phyloP scores from a whole-genome alignment of 306 rosid genomes.

The Sicyos baderoa region DNA sequence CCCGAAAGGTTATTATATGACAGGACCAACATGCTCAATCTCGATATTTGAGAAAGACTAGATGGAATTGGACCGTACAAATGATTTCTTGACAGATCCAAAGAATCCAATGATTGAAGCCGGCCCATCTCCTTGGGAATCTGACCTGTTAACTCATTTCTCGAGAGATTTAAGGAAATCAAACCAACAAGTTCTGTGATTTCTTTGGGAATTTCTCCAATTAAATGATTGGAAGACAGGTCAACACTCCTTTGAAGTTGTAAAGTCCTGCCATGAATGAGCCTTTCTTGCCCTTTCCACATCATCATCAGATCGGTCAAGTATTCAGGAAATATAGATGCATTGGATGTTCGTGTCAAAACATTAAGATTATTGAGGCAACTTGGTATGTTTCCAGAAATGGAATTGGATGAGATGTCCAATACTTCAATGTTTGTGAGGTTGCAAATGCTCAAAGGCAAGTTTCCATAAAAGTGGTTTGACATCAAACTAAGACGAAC shows the following conservation, averaged over 20 bases:
- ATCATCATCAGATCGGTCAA: background rate
- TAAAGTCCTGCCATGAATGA: background rate
- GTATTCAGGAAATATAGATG: background rate
- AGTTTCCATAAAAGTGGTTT: background rate
- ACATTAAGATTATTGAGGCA: background rate
- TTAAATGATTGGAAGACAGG: background rate
- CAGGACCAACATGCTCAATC: background rate
- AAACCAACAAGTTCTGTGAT: background rate
- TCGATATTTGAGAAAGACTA: background rate
- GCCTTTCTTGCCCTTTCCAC: background rate
- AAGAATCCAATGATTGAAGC: background rate
- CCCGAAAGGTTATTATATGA: slow-evolving; percentile 4
- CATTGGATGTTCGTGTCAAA: background rate
- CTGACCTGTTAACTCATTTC: background rate
- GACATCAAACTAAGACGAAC: background rate
- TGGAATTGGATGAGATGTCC: background rate
- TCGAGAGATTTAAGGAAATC: background rate
- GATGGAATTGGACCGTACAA: background rate
- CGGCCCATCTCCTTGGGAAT: background rate
- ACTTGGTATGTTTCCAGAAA: slow-evolving; percentile 1
- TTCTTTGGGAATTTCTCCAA: background rate
- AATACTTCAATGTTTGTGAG: background rate
- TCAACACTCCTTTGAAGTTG: background rate
- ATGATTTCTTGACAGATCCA: background rate
- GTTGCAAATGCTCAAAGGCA: background rate